Evolutionary conservation across 441 rosid genomes (phyloP).

Genomic region (Breynia disticha): DNA sequence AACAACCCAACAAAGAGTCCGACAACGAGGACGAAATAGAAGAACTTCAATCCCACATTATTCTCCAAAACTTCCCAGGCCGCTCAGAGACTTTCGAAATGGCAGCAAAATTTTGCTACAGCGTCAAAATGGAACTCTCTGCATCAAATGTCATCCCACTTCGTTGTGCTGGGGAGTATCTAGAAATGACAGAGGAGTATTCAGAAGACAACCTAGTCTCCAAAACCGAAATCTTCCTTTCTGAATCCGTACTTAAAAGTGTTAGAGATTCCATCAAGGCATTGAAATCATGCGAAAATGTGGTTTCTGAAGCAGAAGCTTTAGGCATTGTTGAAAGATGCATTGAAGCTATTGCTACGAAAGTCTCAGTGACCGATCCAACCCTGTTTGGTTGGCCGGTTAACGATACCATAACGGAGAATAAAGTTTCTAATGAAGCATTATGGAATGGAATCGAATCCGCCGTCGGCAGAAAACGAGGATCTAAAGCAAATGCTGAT

Average conservation of each 20-base stretch:
- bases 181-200: slow-evolving; percentile 86
- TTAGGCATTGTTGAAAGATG: slow-evolving; percentile 63
- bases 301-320: slow-evolving; percentile 50
- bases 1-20: slow-evolving; percentile 5
- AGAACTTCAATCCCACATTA: slow-evolving; percentile 53
- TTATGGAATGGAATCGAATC: slow-evolving; percentile 68
- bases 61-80: slow-evolving; percentile 68
- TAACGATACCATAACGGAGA: slow-evolving; percentile 19
- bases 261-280: slow-evolving; percentile 79
- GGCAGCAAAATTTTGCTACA: slow-evolving; percentile 92
- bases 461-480: slow-evolving; percentile 77
- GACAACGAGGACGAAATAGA: slow-evolving; percentile 25
- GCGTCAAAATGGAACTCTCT: slow-evolving; percentile 80
- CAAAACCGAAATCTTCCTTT: slow-evolving; percentile 67
- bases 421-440: slow-evolving; percentile 20
- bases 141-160: slow-evolving; percentile 67
- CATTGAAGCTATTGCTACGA: slow-evolving; percentile 59
- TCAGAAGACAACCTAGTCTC: slow-evolving; percentile 75
- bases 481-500: slow-evolving; percentile 56
- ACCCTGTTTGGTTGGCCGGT: slow-evolving; percentile 91
- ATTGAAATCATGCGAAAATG: slow-evolving; percentile 68
- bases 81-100: slow-evolving; percentile 85
- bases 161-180: slow-evolving; percentile 80
- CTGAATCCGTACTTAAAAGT: slow-evolving; percentile 62
- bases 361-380: slow-evolving; percentile 79